Conservation (phyloP, 139 green algal genomes). For the Chlamydomonas applanata region DNA sequence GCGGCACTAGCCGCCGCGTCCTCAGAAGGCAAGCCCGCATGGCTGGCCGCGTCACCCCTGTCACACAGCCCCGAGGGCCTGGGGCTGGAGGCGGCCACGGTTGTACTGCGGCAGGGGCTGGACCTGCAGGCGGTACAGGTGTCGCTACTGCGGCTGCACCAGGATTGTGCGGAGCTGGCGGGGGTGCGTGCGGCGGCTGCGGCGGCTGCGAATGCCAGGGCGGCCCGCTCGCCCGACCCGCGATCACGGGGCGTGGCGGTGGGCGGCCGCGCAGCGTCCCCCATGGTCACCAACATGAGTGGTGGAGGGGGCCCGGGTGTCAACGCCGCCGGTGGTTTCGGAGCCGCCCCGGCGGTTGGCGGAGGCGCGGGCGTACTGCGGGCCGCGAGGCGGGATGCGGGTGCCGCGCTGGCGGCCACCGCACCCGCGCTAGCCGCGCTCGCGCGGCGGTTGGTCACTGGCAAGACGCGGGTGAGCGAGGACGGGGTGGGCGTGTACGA, state of each 20-base stretch:
- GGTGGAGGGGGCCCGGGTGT: too few species aligned
- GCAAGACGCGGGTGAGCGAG: neutral
- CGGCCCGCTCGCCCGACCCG: too few species aligned
- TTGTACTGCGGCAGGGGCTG: conserved; percentile 20
- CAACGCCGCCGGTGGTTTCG: too few species aligned
- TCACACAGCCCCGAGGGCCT: conserved; percentile 18
- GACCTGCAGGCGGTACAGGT: conserved; percentile 43
- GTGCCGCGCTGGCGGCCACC: too few species aligned
- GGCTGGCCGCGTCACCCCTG: conserved; percentile 14
- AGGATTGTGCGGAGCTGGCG: conserved; percentile 23
- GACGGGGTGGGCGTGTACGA: neutral
- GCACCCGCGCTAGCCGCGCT: neutral
- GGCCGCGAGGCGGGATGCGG: too few species aligned
- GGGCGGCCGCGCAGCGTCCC: too few species aligned
- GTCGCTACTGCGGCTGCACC: conserved; percentile 29
- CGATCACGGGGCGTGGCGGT: too few species aligned
- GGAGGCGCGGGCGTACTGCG: too few species aligned
- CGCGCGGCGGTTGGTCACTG: neutral
- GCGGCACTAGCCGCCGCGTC: neutral
- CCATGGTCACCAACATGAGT: too few species aligned
- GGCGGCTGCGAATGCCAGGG: neutral
- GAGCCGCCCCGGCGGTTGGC: too few species aligned
- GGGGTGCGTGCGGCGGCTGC: conserved; percentile 5
- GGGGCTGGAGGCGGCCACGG: conserved; percentile 22
- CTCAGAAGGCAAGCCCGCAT: conserved; percentile 5